phyloP scores from a whole-genome alignment of 768 basidiomycete species.

The Rhodotorula sphaerocarpa region DNA sequence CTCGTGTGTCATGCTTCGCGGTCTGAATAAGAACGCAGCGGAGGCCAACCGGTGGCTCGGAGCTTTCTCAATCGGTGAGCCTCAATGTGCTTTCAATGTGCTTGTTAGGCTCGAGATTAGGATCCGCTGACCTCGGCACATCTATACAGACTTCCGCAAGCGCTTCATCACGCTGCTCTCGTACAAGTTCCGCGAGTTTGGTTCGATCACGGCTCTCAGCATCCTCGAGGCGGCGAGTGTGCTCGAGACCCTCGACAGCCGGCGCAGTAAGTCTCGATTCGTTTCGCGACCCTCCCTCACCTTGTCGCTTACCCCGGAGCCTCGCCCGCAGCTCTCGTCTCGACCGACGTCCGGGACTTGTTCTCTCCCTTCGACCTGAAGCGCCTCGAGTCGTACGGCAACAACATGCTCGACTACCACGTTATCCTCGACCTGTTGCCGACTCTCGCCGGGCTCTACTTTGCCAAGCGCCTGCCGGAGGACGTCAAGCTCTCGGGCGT shows the following conservation, averaged over 20 bases:
- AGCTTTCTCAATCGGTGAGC: slow-evolving; percentile 59
- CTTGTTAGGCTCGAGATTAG: too few species aligned
- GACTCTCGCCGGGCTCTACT: slow-evolving; percentile 68
- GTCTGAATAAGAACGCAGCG: slow-evolving; percentile 58
- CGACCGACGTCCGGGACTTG: slow-evolving; percentile 55
- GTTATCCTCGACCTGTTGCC: slow-evolving; percentile 89
- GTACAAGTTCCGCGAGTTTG: slow-evolving; percentile 90
- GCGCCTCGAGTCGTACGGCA: slow-evolving; percentile 87
- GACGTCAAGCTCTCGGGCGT: slow-evolving; percentile 70
- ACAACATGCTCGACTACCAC: slow-evolving; percentile 86
- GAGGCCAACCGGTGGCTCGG: slow-evolving; percentile 66
- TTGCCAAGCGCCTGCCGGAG: slow-evolving; percentile 56
- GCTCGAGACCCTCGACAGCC: slow-evolving; percentile 30
- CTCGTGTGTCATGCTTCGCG: slow-evolving; percentile 88
- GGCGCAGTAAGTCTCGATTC: slow-evolving; percentile 14
- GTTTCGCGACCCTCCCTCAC: too few species aligned
- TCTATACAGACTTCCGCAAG: slow-evolving; percentile 68
- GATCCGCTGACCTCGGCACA: background rate
- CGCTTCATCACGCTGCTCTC: slow-evolving; percentile 83
- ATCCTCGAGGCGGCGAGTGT: slow-evolving; percentile 74
- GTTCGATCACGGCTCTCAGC: slow-evolving; percentile 74
- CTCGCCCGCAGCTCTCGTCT: slow-evolving; percentile 47
- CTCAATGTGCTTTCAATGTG: background rate
- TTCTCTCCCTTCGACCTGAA: slow-evolving; percentile 91
- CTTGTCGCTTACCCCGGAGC: slow-evolving; percentile 48